These are phyloP conservation scores for Citrus mangshanensis DNA, from an alignment of 345 rosid genomes.

Conservation along the genomic window DNA sequence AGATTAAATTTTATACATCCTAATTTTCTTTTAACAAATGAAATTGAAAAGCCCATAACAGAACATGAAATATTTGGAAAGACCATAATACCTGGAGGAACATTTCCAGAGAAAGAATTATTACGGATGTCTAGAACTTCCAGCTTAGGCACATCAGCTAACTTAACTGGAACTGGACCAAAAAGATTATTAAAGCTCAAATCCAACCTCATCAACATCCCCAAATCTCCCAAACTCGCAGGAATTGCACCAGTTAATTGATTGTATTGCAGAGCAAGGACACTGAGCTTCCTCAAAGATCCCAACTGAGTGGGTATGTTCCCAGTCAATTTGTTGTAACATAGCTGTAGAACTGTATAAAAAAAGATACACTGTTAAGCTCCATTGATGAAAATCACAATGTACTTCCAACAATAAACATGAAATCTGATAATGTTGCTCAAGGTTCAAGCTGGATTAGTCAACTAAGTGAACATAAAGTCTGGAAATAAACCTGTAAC, in stretches of 20 bases:
- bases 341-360: conserved; percentile 75
- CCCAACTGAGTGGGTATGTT: conserved; percentile 81
- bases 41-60: neutral
- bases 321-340: conserved; percentile 80
- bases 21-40: neutral
- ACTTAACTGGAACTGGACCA: conserved; percentile 74
- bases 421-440: neutral
- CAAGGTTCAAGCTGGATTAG: neutral
- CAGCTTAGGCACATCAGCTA: conserved; percentile 61
- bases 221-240: conserved; percentile 77
- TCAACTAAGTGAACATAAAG: too few relatives aligned
- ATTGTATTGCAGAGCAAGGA: conserved; percentile 80
- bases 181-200: conserved; percentile 81
- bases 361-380: neutral
- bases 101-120: conserved; percentile 78
- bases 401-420: neutral
- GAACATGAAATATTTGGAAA: neutral
- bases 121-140: conserved; percentile 76
- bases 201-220: conserved; percentile 65
- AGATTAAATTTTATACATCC: neutral
- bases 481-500: neutral
- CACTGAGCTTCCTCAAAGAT: conserved; percentile 58
- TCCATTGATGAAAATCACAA: neutral
- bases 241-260: conserved; percentile 85
- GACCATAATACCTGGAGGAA: conserved; percentile 61